phyloP scores from a whole-genome alignment of 306 rosid species.

The Spatholobus suberectus region DNA sequence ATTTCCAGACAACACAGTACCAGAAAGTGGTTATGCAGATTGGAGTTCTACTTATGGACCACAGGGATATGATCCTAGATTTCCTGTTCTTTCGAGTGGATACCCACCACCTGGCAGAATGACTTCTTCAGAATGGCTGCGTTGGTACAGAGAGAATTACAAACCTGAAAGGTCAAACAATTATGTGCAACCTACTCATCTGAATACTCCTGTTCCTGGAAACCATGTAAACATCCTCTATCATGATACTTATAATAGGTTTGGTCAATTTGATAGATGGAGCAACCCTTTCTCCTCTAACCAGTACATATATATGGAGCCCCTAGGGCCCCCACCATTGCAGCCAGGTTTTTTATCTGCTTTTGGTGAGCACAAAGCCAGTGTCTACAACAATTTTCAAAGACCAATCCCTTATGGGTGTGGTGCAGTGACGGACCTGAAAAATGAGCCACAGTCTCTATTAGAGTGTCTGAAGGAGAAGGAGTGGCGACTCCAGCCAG shows the following conservation, averaged over 20 bases:
- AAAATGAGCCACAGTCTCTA: conserved; percentile 74
- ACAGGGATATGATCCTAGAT: conserved; percentile 52
- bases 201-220: conserved; percentile 49
- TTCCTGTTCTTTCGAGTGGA: conserved; percentile 46
- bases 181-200: conserved; percentile 51
- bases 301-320: conserved; percentile 54
- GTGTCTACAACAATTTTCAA: conserved; percentile 60
- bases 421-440: conserved; percentile 65
- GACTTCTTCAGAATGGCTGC: conserved; percentile 98
- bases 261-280: conserved; percentile 57
- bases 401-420: conserved; percentile 66
- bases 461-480: conserved; percentile 75
- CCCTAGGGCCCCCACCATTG: conserved; percentile 58
- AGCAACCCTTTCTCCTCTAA: conserved; percentile 51
- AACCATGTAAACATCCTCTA: conserved; percentile 50
- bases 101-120: conserved; percentile 64
- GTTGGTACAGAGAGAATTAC: conserved; percentile 74
- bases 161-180: conserved; percentile 49
- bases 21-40: conserved; percentile 48
- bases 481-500: conserved; percentile 75
- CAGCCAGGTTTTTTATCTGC: conserved; percentile 56
- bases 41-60: conserved; percentile 60
- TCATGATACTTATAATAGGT: conserved; percentile 50
- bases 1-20: conserved; percentile 40
- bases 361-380: conserved; percentile 52